These are phyloP conservation scores for Xylaria curta DNA, from an alignment of 495 filamentous ascomycete genomes.

Conservation along the genomic window DNA sequence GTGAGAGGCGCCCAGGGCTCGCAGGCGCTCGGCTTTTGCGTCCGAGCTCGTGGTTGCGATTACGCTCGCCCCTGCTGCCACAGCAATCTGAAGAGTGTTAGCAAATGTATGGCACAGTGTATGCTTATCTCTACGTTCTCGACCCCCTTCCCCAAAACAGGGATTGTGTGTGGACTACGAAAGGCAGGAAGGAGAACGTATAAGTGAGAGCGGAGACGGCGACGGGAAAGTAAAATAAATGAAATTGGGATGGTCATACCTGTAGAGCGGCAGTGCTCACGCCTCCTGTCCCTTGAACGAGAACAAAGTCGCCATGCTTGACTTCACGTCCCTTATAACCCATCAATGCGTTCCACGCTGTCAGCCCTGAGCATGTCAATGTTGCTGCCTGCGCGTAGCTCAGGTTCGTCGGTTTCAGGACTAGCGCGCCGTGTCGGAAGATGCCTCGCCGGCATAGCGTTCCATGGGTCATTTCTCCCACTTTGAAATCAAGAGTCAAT, in stretches of 20 bases:
- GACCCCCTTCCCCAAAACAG: no score
- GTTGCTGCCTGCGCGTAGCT: slow-evolving; percentile 57
- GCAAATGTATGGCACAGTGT: background rate
- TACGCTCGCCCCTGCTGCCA: slow-evolving; percentile 25
- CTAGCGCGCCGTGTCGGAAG: slow-evolving; percentile 63
- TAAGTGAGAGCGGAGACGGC: no score
- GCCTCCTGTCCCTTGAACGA: background rate
- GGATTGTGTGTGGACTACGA: no score
- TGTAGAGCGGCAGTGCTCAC: background rate
- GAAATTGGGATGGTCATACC: background rate
- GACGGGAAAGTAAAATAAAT: no score
- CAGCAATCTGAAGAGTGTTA: background rate
- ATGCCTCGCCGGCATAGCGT: slow-evolving; percentile 71
- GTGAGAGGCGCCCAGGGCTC: slow-evolving; percentile 27
- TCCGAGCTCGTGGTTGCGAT: slow-evolving; percentile 29
- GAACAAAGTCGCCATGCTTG: background rate
- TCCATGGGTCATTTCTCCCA: slow-evolving; percentile 73
- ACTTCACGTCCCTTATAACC: slow-evolving; percentile 1
- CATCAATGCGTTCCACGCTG: slow-evolving; percentile 48
- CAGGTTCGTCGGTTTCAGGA: slow-evolving; percentile 64
- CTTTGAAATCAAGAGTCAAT: slow-evolving; percentile 3
- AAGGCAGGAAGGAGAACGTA: no score
- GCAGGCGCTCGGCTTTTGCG: slow-evolving; percentile 27
- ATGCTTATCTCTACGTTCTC: background rate
- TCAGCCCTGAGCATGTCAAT: slow-evolving; percentile 26